Conservation (phyloP, 2,329 filamentous ascomycete species). For the Claviceps monticola region DNA sequence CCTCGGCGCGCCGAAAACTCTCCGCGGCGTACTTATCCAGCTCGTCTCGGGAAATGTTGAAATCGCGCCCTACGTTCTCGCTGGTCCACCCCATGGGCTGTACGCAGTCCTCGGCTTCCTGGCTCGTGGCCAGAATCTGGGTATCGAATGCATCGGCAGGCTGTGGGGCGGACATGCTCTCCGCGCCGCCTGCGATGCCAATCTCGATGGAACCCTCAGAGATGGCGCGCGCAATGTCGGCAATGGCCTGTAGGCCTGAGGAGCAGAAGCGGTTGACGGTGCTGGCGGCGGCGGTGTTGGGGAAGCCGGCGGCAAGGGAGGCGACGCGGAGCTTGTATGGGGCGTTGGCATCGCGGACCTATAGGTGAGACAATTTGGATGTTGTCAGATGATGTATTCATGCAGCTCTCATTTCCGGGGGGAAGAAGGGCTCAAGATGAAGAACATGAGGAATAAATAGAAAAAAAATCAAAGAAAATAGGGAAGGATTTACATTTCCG, state of each 20-base stretch:
- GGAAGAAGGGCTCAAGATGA: background rate
- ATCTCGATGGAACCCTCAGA: constrained; percentile 65
- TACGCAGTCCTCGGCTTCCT: constrained; percentile 75
- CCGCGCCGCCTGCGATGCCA: constrained; percentile 77
- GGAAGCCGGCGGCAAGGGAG: constrained; percentile 80
- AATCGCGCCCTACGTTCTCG: constrained; percentile 89
- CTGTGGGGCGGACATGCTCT: constrained; percentile 67
- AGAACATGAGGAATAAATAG: background rate
- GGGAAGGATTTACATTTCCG: constrained; percentile 54
- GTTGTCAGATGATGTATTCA: too few species aligned
- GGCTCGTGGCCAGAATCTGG: constrained; percentile 53
- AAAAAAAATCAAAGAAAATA: too few species aligned
- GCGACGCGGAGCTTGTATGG: constrained; percentile 86
- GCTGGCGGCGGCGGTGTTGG: constrained; percentile 71
- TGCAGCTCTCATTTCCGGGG: too few species aligned
- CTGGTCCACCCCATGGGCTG: constrained; percentile 97
- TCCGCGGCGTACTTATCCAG: constrained; percentile 82
- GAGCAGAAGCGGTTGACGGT: constrained; percentile 95
- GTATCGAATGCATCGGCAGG: constrained; percentile 64
- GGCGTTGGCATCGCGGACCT: constrained; percentile 75
- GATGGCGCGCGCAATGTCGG: constrained; percentile 89
- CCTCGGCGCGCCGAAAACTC: constrained; percentile 77
- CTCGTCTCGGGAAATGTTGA: constrained; percentile 63
- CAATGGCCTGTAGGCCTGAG: constrained; percentile 85
- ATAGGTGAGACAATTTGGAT: background rate